Evolutionary conservation across 169 alveolate genomes (phyloP), one percentile per base, ranked within the genome.

Genomic region (Plasmodium ovale): DNA sequence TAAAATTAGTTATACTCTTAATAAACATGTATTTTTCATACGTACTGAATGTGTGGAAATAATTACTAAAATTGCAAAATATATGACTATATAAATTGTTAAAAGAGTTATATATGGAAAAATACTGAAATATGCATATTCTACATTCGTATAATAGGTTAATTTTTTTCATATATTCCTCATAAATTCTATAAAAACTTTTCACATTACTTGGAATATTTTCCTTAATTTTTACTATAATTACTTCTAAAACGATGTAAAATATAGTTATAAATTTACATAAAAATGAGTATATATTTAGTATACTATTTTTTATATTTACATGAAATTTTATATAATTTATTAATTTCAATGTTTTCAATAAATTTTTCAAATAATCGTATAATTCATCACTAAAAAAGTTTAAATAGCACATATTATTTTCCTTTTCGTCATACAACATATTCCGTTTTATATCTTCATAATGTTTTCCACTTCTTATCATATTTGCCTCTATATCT

Each of bases 11-110:
- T 54, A 85, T 69, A 42, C 87, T 33, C 49, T 68, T 85, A 42
- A 85, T 71, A 25, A 29, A 85, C 87, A 85, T 85, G 9, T 85
- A 85, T 71, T 85, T 85, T 21, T 85, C 91, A 51, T 85, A 85
- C 31, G 87, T 85, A 35, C 91, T 85, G 29, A 85, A 85, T 1
- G 56, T 19, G 19, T 67, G n/a, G 49, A 85, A 85, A 62, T 69
- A 27, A 49, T 67, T 68, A 33, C 91, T 85, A 47, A 85, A 56
- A 27, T 69, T 69, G 49, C 85, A 67, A 58, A 85, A 85, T 7
- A 85, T 85, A 67, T 85, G 79, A 35, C 87, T 60, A 85, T 85
- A 85, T 12, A 74, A 85, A 42, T 70, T 85, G 49, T 58, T 85
- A 35, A 56, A 58, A 29, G 7, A n/a, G 51, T 74, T 56, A 56